Conservation (phyloP, 257 asterid genomes). For the Solanum bukasovii region DNA sequence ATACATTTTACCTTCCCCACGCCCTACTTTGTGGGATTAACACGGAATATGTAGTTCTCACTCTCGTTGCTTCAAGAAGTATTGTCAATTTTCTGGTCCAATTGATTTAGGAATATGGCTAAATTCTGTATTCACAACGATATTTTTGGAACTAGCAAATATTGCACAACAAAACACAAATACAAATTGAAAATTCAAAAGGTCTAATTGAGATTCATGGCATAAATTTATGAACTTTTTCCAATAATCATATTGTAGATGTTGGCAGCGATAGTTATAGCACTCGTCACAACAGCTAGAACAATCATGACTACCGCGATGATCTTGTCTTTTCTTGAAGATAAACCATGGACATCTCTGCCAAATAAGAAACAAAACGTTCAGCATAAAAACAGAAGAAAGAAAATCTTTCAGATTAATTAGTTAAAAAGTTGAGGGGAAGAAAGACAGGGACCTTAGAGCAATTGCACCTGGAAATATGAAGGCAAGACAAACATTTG, state of each 20-base stretch:
- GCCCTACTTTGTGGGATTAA: background rate
- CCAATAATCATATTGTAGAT: conserved; percentile 37
- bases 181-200: background rate
- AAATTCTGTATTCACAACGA: background rate
- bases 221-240: background rate
- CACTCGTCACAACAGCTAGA: conserved; percentile 64
- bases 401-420: background rate
- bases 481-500: conserved; percentile 85
- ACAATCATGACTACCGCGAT: conserved; percentile 53
- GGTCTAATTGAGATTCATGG: background rate
- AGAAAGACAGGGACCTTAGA: conserved; percentile 42
- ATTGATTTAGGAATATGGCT: background rate
- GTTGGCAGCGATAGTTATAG: conserved; percentile 69
- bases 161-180: background rate
- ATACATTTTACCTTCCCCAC: background rate
- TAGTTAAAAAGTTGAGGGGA: background rate
- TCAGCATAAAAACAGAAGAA: background rate
- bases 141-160: background rate
- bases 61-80: background rate
- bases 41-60: background rate
- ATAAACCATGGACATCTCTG: conserved; percentile 81
- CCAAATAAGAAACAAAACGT: background rate
- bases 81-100: background rate
- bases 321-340: conserved; percentile 63
- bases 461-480: conserved; percentile 78